A percentile compares a stretch with the other conserved stretches of the same genome.
These are phyloP conservation scores for Penicillium crustosum DNA, from an alignment of 2,329 filamentous ascomycete genomes.

Conservation along the genomic window DNA sequence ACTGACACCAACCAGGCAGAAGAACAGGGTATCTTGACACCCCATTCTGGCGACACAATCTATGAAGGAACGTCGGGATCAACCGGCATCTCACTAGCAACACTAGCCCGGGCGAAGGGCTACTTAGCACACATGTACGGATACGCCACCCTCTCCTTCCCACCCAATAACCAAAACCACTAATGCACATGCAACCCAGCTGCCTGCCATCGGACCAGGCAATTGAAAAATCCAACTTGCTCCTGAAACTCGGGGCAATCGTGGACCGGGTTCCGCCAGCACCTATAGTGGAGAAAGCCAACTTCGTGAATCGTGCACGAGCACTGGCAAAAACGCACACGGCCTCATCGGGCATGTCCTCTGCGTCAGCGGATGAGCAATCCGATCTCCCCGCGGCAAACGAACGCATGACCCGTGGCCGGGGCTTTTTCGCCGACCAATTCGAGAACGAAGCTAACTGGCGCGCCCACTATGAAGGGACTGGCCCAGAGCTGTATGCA, in stretches of 20 bases:
- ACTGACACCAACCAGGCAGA: constrained; percentile 62
- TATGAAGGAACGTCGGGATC: constrained; percentile 97
- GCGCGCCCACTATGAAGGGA: constrained; percentile 75
- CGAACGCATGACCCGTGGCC: constrained; percentile 55
- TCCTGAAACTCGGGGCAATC: constrained; percentile 84
- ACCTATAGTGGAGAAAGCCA: constrained; percentile 86
- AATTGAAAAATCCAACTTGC: constrained; percentile 81
- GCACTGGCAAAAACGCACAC: constrained; percentile 75
- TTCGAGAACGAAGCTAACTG: constrained; percentile 93
- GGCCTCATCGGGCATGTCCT: constrained; percentile 21
- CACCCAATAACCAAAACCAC: constrained; percentile 8
- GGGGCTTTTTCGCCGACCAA: constrained; percentile 92
- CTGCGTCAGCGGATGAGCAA: constrained; percentile 11
- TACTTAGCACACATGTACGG: constrained; percentile 83
- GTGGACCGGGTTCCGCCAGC: constrained; percentile 89
- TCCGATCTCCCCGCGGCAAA: constrained; percentile 22
- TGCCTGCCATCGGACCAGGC: constrained; percentile 96
- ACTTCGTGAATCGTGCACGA: constrained; percentile 92
- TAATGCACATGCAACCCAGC: constrained; percentile 32
- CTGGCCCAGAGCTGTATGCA: constrained; percentile 82
- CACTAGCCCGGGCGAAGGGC: constrained; percentile 80
- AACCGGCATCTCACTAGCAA: constrained; percentile 91
- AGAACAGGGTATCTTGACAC: constrained; percentile 69
- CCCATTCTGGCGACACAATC: constrained; percentile 84
- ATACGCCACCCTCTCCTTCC: neutral